Evolutionary conservation across 2,329 filamentous ascomycete genomes (phyloP), one percentile per base, ranked within the genome.

Genomic region (Trichoderma sp.): DNA sequence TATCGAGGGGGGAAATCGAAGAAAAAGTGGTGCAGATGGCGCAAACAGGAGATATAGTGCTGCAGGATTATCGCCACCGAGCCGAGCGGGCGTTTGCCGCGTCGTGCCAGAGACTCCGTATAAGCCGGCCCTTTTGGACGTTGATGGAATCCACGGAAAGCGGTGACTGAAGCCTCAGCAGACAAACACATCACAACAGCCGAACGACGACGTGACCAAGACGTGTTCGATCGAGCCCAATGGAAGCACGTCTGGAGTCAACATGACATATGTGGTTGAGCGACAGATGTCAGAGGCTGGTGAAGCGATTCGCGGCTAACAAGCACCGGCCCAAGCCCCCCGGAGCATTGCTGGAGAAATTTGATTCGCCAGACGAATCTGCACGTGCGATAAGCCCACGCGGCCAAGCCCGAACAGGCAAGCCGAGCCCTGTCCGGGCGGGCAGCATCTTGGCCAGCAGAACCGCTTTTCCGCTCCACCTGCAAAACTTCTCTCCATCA

Each of bases 391-490:
- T 44, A 57, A 52, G 50, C 50, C 50, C n/a, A 10, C 28, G 9
- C 50, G 48, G 60, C 48, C 30, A 43, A 5, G 17, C 34, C 50
- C 26, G 47, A 63, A 63, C 26, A 34, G 60, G 60, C 41, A 63
- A 63, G 5, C 60, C 60, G 60, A 55, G 47, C 47, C 59, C 60
- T 54, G 9, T 19, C 39, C 44, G 34, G 58, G 30, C 28, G 14
- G 34, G 34, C 59, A 47, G 47, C 15, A 54, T 21, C 24, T 62
- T 34, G 34, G 41, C 50, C 50, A 47, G n/a, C 50, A 63, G 60
- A 55, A 63, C 60, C 50, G 60, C 60, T 54, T 63, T 63, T 63
- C 60, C 39, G 41, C n/a, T 55, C 60, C 60, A 63, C 60, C 60
- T 63, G 60, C 50, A 54, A 63, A 55, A 63, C 60, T 63, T 55